Base-by-base conservation (phyloP, 1,139 yeast species). In the Taiozyma sp. region DNA sequence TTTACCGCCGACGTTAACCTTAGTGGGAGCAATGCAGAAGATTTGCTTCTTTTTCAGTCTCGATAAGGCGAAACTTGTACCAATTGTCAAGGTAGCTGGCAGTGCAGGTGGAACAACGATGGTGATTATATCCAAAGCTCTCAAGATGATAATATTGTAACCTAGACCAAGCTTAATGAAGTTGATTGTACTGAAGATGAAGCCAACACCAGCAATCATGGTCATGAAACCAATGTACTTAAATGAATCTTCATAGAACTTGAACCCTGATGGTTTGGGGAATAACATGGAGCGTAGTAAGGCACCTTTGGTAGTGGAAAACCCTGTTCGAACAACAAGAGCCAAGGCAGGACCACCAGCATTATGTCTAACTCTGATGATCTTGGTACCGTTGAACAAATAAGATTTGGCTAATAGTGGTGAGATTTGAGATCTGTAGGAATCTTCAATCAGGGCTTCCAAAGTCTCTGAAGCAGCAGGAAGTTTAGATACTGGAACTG, bases 41-140 rank as follows among this genome's bases (percentile, higher is more conserved):
- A 95, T 85, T 45, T 80, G 73, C 55, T 77, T 77, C 52, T 76
- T 72, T 55, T 88, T 82, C 56, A 95, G 73, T 55, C 99, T 75
- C 35, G 81, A 76, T 41, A 95, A 71, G 0, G 99, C 96, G 71
- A 95, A 90, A 55, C 93, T 89, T 0, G 97, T 90, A 34, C 99
- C 99, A 55, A 95, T 93, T 0, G 99, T 90, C 54, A 93, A 73
- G 0, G 99, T 95, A 0, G 99, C 99, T 0, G 99, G 99, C 48
- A 93, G 75, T 0, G 99, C 99, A 1, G 99, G 99, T 2, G 99
- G 99, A 2, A 93, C 97, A 13, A 95, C 99, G 64, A 93, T 90
- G 0, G 99, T 93, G 50, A 93, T 86, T 51, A 93, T 80, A 69
- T 93, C 99, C 54, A 95, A 72, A 0, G 98, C 98, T 60, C 99